Conservation (phyloP, 1,139 yeast species). For the Arxiozyma heterogenica region DNA sequence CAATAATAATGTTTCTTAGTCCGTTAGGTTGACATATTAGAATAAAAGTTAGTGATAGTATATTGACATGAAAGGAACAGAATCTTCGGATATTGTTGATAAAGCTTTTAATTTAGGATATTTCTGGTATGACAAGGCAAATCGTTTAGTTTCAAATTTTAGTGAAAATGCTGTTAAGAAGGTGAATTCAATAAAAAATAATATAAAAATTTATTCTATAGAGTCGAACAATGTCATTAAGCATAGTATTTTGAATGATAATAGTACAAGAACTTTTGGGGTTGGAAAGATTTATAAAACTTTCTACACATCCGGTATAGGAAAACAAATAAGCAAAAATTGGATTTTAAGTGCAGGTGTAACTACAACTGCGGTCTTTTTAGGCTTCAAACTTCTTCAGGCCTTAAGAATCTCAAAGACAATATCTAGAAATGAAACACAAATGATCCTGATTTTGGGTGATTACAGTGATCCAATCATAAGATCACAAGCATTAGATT, state of each 20-base stretch:
- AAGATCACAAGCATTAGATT: conserved; percentile 29
- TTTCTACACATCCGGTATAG: background rate
- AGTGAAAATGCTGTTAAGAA: conserved; percentile 9
- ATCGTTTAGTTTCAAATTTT: conserved; percentile 8
- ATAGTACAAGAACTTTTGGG: background rate
- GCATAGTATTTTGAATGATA: background rate
- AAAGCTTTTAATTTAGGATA: conserved; percentile 12
- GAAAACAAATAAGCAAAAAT: background rate
- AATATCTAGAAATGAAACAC: conserved; percentile 16
- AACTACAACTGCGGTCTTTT: conserved; percentile 13
- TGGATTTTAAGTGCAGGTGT: conserved; percentile 12
- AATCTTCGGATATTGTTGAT: conserved; percentile 13
- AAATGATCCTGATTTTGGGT: conserved; percentile 21
- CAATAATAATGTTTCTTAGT: background rate
- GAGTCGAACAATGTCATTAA: background rate
- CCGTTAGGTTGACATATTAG: too few relatives aligned
- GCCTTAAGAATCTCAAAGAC: conserved; percentile 15
- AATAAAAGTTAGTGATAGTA: background rate
- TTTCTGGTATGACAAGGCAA: background rate
- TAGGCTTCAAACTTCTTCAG: conserved; percentile 13
- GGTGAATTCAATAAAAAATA: conserved; percentile 6
- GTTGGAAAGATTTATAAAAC: background rate
- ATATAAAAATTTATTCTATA: background rate
- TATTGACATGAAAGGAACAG: conserved; percentile 2
- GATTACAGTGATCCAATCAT: conserved; percentile 31